Conservation (phyloP, 495 filamentous ascomycete genomes). For the Annulohypoxylon bovei region DNA sequence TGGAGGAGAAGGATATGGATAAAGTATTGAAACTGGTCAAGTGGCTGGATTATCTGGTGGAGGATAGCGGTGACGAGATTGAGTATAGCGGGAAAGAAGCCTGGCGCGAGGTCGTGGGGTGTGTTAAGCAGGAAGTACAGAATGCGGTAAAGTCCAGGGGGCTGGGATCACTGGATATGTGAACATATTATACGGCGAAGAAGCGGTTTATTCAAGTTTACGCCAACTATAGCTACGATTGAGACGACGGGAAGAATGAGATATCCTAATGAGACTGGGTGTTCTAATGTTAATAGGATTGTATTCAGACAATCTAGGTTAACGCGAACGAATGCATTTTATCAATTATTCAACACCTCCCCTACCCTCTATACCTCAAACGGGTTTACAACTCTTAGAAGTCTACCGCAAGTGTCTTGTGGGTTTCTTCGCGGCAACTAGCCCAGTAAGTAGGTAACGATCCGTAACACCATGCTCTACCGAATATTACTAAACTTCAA, state of each 20-base stretch:
- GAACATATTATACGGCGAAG: background rate
- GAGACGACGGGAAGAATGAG: background rate
- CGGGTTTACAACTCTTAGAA: background rate
- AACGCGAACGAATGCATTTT: constrained; percentile 21
- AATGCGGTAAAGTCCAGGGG: constrained; percentile 69
- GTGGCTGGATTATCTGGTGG: constrained; percentile 79
- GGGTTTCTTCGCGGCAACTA: background rate
- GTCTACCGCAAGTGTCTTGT: background rate
- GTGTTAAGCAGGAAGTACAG: constrained; percentile 67
- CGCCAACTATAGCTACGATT: constrained; percentile 5
- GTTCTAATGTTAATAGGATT: background rate
- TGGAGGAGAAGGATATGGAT: constrained; percentile 77
- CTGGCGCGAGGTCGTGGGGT: constrained; percentile 61
- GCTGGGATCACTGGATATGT: constrained; percentile 68
- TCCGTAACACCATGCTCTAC: background rate
- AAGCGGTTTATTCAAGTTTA: background rate
- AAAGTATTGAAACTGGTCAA: constrained; percentile 73
- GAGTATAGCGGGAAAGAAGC: constrained; percentile 41
- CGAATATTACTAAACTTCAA: background rate
- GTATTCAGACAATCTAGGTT: constrained; percentile 5
- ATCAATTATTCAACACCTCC: constrained; percentile 18
- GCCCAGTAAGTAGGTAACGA: background rate
- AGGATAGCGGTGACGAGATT: constrained; percentile 51
- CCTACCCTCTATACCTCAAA: background rate
- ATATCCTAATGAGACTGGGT: background rate